A percentile compares a stretch with the other conserved stretches of the same genome.
phyloP scores from a whole-genome alignment of 106 monocot genomes.

The Alisma plantagoaquatica region DNA sequence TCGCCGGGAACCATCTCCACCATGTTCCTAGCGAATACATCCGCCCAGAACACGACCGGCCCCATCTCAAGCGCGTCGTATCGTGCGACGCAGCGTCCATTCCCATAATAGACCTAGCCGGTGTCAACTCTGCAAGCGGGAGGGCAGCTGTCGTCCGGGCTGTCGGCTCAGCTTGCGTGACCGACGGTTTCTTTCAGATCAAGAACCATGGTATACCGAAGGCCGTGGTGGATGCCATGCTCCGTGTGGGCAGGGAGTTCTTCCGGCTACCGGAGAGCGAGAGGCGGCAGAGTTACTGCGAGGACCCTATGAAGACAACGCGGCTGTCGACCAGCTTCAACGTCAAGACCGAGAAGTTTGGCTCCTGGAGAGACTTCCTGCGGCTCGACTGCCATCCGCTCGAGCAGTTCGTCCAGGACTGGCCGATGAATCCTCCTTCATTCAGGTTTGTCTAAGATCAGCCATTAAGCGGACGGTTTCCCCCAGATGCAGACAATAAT shows the following conservation, averaged over 20 bases:
- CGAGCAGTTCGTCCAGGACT: conserved; percentile 45
- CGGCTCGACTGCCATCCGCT: conserved; percentile 79
- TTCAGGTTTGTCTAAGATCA: conserved; percentile 79
- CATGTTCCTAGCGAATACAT: too few relatives aligned
- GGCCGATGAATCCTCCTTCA: conserved; percentile 51
- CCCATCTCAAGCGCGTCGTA: conserved; percentile 37
- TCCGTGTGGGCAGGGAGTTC: conserved; percentile 36
- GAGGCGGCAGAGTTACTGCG: conserved; percentile 55
- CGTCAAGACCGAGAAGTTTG: conserved; percentile 52
- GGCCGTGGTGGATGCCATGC: conserved; percentile 21
- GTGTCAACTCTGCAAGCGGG: too few relatives aligned
- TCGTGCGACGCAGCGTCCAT: conserved; percentile 34
- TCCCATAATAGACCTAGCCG: conserved; percentile 52
- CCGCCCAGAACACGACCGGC: conserved; percentile 53
- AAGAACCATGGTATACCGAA: conserved; percentile 45
- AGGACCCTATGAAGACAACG: conserved; percentile 54
- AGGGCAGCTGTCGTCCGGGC: conserved; percentile 17
- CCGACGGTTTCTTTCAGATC: conserved; percentile 77
- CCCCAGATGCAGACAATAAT: too few relatives aligned
- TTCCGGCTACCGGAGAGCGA: conserved; percentile 53
- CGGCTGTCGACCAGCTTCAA: conserved; percentile 90
- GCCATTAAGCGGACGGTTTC: too few relatives aligned
- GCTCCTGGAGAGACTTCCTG: conserved; percentile 77
- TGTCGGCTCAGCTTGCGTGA: conserved; percentile 40
- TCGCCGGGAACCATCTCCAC: too few relatives aligned